These are phyloP conservation scores for Wilcoxina mikolae DNA, from an alignment of 495 filamentous ascomycete species.

Conservation along the genomic window DNA sequence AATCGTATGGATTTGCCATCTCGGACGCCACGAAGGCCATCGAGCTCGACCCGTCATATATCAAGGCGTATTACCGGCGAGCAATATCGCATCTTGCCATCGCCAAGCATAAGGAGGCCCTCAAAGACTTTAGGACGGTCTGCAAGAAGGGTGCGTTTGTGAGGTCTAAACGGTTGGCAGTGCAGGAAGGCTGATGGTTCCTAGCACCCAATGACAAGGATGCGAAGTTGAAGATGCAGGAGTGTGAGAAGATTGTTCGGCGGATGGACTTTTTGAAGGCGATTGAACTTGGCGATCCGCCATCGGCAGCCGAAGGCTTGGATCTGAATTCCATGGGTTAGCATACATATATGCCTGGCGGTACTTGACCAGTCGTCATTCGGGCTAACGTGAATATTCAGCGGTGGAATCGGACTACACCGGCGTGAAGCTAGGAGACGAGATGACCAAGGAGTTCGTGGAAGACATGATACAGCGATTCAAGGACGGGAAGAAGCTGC, in stretches of 20 bases:
- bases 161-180: not conserved
- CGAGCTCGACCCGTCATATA: constrained; percentile 71
- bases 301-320: constrained; percentile 77
- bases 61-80: constrained; percentile 89
- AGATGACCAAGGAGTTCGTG: constrained; percentile 94
- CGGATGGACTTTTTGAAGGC: constrained; percentile 82
- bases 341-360: not conserved
- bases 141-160: constrained; percentile 45
- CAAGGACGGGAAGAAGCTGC: constrained; percentile 87
- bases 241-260: constrained; percentile 85
- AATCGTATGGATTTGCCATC: constrained; percentile 84
- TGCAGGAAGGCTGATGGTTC: no score
- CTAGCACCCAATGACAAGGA: constrained; percentile 67
- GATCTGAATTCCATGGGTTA: constrained; percentile 63
- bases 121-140: constrained; percentile 85
- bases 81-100: constrained; percentile 84
- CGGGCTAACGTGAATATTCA: not conserved
- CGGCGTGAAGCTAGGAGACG: constrained; percentile 56
- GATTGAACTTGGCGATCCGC: constrained; percentile 83
- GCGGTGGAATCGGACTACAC: constrained; percentile 70
- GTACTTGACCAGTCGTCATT: not conserved
- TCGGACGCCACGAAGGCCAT: constrained; percentile 87
- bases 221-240: constrained; percentile 74
- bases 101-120: constrained; percentile 66
- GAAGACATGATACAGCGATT: constrained; percentile 93